phyloP scores from a whole-genome alignment of 345 rosid genomes.

The Eucalyptus albens region DNA sequence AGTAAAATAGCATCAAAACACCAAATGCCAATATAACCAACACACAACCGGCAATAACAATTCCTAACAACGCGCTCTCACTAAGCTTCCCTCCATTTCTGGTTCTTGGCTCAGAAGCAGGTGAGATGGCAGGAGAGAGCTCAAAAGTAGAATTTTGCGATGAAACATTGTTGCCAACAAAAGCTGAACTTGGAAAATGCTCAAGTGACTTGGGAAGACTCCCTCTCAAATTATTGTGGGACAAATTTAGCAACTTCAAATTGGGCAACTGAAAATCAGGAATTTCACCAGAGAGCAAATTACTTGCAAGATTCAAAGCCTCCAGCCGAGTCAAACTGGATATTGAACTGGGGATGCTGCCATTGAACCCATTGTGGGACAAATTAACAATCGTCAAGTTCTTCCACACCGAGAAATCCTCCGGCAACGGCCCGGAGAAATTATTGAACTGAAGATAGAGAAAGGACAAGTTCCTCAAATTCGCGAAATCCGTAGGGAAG shows the following conservation, averaged over 20 bases:
- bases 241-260: conserved; percentile 50
- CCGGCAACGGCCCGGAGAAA: conserved; percentile 23
- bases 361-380: conserved; percentile 18
- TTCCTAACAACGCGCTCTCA: conserved; percentile 11
- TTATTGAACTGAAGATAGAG: conserved; percentile 21
- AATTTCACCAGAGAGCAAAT: conserved; percentile 19
- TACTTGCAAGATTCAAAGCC: conserved; percentile 13
- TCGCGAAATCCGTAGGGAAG: conserved; percentile 21
- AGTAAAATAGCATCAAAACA: conserved; percentile 40
- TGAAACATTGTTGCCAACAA: conserved; percentile 47
- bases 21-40: conserved; percentile 42
- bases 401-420: conserved; percentile 12
- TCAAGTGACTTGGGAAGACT: conserved; percentile 51
- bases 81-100: conserved; percentile 30
- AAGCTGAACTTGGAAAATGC: conserved; percentile 59
- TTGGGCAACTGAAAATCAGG: conserved; percentile 11
- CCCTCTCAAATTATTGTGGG: conserved; percentile 67
- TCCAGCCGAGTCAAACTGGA: conserved; percentile 11
- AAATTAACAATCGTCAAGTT: conserved; percentile 14
- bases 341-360: conserved; percentile 14
- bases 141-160: conserved; percentile 27
- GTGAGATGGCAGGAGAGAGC: conserved; percentile 23
- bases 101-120: conserved; percentile 34
- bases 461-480: not conserved
- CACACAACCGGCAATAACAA: conserved; percentile 49